phyloP scores from a whole-genome alignment of 148 eudicot species.

The Agrostemma githago region DNA sequence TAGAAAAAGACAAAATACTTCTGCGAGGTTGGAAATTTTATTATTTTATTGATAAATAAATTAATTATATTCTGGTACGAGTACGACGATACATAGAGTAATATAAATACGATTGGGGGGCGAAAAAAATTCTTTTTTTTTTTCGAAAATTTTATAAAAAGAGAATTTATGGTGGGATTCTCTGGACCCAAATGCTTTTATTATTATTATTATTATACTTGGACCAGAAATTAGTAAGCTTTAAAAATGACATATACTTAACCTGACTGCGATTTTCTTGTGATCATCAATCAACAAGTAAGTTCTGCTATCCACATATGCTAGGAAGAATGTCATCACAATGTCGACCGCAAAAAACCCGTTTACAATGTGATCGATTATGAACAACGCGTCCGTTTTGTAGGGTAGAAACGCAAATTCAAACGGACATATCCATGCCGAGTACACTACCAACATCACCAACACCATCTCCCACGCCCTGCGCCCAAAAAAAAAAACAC shows the following conservation, averaged over 20 bases:
- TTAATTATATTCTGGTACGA: no score
- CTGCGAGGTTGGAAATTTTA: no score
- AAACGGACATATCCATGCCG: conserved; percentile 89
- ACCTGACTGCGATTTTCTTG: conserved; percentile 70
- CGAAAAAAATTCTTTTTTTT: no score
- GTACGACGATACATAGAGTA: no score
- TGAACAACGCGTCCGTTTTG: conserved; percentile 45
- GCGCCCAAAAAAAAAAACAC: conserved; percentile 19
- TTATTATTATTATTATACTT: no score
- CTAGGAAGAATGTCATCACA: conserved; percentile 90
- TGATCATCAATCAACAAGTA: conserved; percentile 77
- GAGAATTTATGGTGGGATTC: background rate
- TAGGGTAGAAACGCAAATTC: conserved; percentile 71
- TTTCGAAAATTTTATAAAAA: no score
- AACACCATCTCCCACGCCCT: conserved; percentile 89
- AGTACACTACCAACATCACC: conserved; percentile 66
- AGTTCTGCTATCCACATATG: conserved; percentile 62
- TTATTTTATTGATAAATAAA: no score
- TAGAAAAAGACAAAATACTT: no score
- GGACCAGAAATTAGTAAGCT: background rate
- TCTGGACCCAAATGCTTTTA: background rate
- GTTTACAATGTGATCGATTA: conserved; percentile 72
- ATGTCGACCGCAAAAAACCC: conserved; percentile 78
- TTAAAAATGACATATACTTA: background rate
- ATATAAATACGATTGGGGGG: no score